Conservation (phyloP, 75 land plant genomes). For the Picea sitchensis region DNA sequence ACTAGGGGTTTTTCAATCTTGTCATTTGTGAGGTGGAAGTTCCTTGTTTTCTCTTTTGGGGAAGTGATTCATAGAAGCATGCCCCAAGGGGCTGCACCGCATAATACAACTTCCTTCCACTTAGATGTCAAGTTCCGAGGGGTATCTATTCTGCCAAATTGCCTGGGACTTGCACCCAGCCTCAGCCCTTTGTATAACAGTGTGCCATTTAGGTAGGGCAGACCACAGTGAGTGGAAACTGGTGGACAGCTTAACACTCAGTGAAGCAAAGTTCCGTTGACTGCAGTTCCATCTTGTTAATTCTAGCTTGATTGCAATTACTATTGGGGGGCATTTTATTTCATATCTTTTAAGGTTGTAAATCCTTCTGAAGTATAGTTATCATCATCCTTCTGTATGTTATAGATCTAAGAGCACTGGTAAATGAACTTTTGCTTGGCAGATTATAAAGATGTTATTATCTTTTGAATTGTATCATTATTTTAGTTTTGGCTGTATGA, state of each 20-base stretch:
- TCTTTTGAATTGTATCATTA: not conserved
- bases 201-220: too few relatives aligned
- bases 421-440: not conserved
- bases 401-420: not conserved
- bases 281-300: too few relatives aligned
- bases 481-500: not conserved
- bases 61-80: too few relatives aligned
- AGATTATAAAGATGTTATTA: not conserved
- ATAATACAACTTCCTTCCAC: too few relatives aligned
- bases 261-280: too few relatives aligned
- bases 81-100: too few relatives aligned
- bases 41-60: not conserved
- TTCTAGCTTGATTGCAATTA: not conserved
- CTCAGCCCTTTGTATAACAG: too few relatives aligned
- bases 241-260: too few relatives aligned
- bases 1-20: not conserved
- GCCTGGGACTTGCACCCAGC: too few relatives aligned
- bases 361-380: not conserved
- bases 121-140: too few relatives aligned
- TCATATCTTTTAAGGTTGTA: not conserved
- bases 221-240: too few relatives aligned
- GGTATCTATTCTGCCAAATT: too few relatives aligned
- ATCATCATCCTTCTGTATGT: not conserved
- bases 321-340: not conserved
- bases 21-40: not conserved